These are phyloP conservation scores for Schizopora paradoxa DNA, from an alignment of 1,284 basidiomycete species.

Conservation along the genomic window DNA sequence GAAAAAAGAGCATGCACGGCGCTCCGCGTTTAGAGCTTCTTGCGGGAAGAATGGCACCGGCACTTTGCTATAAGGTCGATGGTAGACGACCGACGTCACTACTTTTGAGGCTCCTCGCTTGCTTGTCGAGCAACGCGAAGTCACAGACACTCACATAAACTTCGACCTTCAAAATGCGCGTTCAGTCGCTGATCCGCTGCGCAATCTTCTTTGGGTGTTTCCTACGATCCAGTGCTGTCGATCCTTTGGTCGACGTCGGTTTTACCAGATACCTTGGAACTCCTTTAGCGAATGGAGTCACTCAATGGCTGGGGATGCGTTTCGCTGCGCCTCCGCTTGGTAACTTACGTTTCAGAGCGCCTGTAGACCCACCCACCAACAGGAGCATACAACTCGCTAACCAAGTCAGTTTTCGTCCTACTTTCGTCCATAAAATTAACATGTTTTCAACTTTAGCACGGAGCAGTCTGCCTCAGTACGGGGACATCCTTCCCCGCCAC, in stretches of 20 bases:
- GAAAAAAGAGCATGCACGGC: no score
- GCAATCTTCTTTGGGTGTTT: no score
- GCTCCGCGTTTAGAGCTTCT: no score
- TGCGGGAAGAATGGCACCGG: no score
- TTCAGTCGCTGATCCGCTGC: no score
- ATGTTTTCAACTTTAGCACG: conserved; percentile 6
- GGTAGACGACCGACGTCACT: no score
- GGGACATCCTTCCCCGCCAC: conserved; percentile 7
- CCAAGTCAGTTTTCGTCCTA: conserved; percentile 1
- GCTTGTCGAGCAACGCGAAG: no score
- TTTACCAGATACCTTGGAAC: conserved; percentile 20
- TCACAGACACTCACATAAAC: no score
- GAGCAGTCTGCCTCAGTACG: conserved; percentile 12
- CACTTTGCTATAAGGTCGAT: no score
- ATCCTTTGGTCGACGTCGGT: conserved; percentile 19
- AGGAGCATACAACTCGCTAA: conserved; percentile 20
- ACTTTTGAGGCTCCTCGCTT: no score
- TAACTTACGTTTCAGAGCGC: conserved; percentile 23
- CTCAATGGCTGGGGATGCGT: conserved; percentile 25
- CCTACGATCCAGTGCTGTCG: no score
- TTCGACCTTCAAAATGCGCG: no score
- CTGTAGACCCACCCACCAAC: conserved; percentile 20
- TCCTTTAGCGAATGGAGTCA: conserved; percentile 19
- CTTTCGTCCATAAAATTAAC: neutral
- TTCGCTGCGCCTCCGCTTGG: conserved; percentile 28